Evolutionary conservation across 768 basidiomycete species (phyloP), one percentile per base, ranked within the genome.

Genomic region (Lenzites betulinus): DNA sequence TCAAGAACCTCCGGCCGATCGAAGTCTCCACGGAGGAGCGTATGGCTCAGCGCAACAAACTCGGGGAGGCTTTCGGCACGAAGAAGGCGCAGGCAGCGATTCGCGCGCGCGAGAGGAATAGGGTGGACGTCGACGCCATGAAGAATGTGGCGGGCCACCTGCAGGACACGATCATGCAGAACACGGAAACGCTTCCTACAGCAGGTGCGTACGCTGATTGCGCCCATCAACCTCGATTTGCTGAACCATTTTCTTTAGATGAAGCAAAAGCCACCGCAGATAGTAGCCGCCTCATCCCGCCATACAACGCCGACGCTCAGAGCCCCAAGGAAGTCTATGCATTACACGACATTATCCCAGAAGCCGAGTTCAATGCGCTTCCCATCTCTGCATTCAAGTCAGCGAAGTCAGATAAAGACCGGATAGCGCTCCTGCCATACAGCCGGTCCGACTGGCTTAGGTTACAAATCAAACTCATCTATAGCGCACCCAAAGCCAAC

Each of bases 51-150:
- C 82, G 88, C 42, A 90, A 83, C 55, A 79, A 84, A n/a, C 83
- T 99, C 1, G 95, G 96, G 33, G 89, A 94, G 72, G 85, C 90
- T 1, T 99, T 99, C 64, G 96, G 96, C 22, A 96, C 95, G 25
- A 92, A 94, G 76, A 98, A 97, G 71, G 93, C 94, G 46, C 90
- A 93, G 73, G 84, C 85, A 11, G 87, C 85, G 28, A 95, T 98
- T 69, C 84, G 84, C 53, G 90, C 93, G 4, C 83, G 83, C 54
- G 94, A 95, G 74, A 83, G 96, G 64, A 96, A 95, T 75, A 87
- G 87, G 71, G 87, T 99, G 38, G 94, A 97, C 75, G 85, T 91
- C 20, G 78, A 81, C 59, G 93, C 93, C 2, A 95, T 97, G 90
- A 83, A 91, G 71, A 84, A 85, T 9, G 92, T 93, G 36, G 87